These are phyloP conservation scores for Paspalum vaginatum DNA, from an alignment of 176 grass and related monocot species.

Conservation along the genomic window DNA sequence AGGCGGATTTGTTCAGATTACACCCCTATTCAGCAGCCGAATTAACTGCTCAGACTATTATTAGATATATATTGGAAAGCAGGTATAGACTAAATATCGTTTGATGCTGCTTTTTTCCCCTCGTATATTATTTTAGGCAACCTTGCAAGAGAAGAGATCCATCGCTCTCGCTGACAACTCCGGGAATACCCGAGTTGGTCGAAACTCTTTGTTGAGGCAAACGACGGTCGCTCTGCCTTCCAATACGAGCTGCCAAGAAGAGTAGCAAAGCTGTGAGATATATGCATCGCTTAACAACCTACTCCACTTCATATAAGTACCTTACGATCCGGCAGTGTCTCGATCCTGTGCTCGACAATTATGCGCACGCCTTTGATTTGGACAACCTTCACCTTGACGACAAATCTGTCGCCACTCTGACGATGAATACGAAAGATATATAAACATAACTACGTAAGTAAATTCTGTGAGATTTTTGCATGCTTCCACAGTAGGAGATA, in stretches of 20 bases:
- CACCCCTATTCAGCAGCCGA: too few species aligned
- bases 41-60: too few species aligned
- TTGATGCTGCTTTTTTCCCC: too few species aligned
- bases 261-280: neutral
- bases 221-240: neutral
- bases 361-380: conserved; percentile 53
- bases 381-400: conserved; percentile 55
- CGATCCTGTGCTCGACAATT: conserved; percentile 54
- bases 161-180: conserved; percentile 2
- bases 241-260: conserved; percentile 15
- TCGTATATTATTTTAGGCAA: neutral
- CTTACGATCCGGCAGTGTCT: conserved; percentile 53
- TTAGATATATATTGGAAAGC: too few species aligned
- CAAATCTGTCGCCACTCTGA: conserved; percentile 47
- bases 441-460: neutral
- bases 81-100: too few species aligned
- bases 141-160: neutral
- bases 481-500: neutral
- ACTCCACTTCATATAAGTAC: neutral
- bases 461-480: too few species aligned
- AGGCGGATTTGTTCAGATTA: too few species aligned
- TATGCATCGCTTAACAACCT: neutral
- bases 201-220: conserved; percentile 32
- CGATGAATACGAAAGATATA: neutral
- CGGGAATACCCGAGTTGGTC: conserved; percentile 4